Conservation (phyloP, 495 filamentous ascomycete genomes). For the Penicillium malachiteum region DNA sequence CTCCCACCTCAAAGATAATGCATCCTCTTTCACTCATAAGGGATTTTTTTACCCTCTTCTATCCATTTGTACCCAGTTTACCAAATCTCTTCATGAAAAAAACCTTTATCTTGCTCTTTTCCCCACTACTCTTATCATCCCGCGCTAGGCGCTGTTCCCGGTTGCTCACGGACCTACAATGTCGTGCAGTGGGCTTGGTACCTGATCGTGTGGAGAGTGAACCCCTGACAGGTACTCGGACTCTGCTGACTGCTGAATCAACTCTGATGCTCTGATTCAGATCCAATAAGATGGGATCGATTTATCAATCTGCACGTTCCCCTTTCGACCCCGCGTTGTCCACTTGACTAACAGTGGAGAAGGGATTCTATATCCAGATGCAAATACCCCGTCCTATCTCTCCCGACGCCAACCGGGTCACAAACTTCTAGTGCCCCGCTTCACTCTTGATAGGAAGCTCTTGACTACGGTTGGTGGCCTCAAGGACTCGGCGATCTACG, state of each 20-base stretch:
- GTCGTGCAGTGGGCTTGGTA: constrained; percentile 10
- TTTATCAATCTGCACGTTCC: constrained; percentile 7
- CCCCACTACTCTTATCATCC: constrained; percentile 12
- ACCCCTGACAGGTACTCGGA: background rate
- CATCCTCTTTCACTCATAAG: background rate
- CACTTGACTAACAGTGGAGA: constrained; percentile 12
- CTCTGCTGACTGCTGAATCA: no score
- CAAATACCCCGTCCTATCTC: background rate
- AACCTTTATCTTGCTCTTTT: constrained; percentile 8
- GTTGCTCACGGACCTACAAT: constrained; percentile 8
- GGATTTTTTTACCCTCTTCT: background rate
- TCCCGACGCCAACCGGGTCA: constrained; percentile 2
- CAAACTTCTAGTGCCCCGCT: background rate
- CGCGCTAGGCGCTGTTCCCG: constrained; percentile 1
- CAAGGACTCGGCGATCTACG: background rate
- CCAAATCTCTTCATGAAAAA: constrained; percentile 22
- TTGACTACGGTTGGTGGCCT: background rate
- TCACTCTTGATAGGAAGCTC: background rate
- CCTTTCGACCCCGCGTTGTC: constrained; percentile 1
- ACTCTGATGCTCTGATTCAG: no score
- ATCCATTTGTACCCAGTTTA: constrained; percentile 2
- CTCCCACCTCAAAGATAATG: background rate
- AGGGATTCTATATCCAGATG: background rate
- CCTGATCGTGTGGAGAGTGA: constrained; percentile 10
- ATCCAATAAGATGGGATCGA: constrained; percentile 5